A percentile compares a stretch with the other conserved stretches of the same genome.
Evolutionary conservation across 225 moss, liverwort and hornwort genomes (phyloP).

Genomic region (Bryum argenteum): DNA sequence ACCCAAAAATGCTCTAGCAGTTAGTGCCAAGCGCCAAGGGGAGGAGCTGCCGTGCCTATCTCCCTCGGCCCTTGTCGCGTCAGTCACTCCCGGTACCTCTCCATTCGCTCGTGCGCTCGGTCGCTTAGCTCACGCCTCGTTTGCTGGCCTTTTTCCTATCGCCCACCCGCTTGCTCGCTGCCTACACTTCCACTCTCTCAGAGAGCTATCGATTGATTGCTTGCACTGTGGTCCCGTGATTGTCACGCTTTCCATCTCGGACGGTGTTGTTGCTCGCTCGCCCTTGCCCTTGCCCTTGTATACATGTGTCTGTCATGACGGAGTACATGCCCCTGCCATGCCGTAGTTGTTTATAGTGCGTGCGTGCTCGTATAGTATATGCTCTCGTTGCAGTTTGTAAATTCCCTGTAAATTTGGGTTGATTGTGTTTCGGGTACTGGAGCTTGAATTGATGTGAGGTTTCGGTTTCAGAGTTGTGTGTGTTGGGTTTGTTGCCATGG

Average conservation of each 20-base stretch:
- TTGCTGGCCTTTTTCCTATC: not conserved
- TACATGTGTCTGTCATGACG: not conserved
- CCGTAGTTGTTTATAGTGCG: not conserved
- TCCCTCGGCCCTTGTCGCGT: not conserved
- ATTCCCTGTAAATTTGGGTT: not conserved
- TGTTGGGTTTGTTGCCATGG: conserved; percentile 44
- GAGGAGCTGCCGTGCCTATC: conserved; percentile 6
- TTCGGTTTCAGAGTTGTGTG: conserved; percentile 25
- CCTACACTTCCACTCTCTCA: not conserved
- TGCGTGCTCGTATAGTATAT: too few species aligned
- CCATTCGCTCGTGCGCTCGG: not conserved
- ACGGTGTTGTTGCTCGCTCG: not conserved
- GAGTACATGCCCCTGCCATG: not conserved
- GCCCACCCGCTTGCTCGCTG: not conserved
- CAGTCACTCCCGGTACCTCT: accelerated
- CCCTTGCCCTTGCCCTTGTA: not conserved
- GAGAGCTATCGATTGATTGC: not conserved
- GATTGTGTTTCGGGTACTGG: not conserved
- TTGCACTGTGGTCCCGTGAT: not conserved
- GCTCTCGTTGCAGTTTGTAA: too few species aligned
- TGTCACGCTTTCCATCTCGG: not conserved
- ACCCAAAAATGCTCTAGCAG: conserved; percentile 1
- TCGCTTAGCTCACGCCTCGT: conserved; percentile 4
- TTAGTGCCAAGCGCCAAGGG: not conserved
- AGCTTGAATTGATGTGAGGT: not conserved